Evolutionary conservation across 108 stramenopile genomes (phyloP).

Genomic region (Fistulifera solaris): DNA sequence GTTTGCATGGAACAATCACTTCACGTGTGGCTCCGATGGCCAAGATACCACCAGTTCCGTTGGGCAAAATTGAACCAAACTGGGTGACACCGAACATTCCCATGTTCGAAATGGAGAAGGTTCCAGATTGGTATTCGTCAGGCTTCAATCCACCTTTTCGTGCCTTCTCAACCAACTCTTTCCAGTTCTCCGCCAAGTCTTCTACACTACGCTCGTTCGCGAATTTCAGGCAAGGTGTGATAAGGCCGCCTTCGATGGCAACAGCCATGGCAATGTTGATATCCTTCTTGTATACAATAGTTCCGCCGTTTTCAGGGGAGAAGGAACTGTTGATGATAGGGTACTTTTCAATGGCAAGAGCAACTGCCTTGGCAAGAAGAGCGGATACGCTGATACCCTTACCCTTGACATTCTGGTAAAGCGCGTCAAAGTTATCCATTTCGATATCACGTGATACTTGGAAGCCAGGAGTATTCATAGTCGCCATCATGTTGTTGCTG

Average conservation of each 20-base stretch:
- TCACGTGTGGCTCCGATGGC: constrained; percentile 90
- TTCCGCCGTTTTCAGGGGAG: constrained; percentile 54
- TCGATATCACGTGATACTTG: constrained; percentile 85
- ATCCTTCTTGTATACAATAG: constrained; percentile 84
- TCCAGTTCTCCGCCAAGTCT: constrained; percentile 91
- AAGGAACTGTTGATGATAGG: constrained; percentile 93
- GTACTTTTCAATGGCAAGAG: constrained; percentile 86
- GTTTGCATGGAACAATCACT: constrained; percentile 58
- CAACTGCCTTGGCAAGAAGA: constrained; percentile 92
- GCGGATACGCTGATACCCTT: constrained; percentile 92
- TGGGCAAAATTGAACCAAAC: constrained; percentile 94
- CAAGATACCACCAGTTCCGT: constrained; percentile 85
- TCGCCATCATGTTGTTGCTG: constrained; percentile 95
- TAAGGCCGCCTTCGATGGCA: constrained; percentile 96
- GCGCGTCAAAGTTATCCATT: constrained; percentile 87
- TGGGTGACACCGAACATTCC: constrained; percentile 96
- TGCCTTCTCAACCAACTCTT: constrained; percentile 82
- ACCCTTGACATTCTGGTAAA: constrained; percentile 87
- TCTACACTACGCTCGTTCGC: constrained; percentile 86
- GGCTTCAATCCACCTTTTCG: constrained; percentile 72
- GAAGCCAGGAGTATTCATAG: constrained; percentile 86
- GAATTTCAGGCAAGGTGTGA: constrained; percentile 90
- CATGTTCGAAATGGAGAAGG: constrained; percentile 96
- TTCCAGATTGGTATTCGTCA: constrained; percentile 92
- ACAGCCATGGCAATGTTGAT: constrained; percentile 99